phyloP scores from a whole-genome alignment of 2,329 filamentous ascomycete genomes.

The Teratosphaeriaceae sp. region DNA sequence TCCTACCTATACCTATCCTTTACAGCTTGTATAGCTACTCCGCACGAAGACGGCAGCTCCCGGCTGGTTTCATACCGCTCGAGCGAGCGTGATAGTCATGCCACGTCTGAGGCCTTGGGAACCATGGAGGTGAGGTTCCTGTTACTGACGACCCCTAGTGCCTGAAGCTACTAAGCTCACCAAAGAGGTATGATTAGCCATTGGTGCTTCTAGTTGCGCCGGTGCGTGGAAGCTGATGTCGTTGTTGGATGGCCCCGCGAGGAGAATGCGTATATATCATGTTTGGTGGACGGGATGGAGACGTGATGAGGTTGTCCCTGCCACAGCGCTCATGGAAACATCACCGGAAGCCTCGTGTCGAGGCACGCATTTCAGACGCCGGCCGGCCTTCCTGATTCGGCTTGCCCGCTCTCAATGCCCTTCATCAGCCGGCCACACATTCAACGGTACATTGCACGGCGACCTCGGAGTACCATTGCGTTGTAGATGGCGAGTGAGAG shows the following conservation, averaged over 20 bases:
- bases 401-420: not conserved
- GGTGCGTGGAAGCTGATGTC: not conserved
- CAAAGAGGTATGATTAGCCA: not conserved
- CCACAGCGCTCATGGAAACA: no score
- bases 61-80: not conserved
- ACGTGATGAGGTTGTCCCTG: no score
- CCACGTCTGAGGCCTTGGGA: no score
- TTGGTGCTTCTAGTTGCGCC: not conserved
- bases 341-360: no score
- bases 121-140: no score
- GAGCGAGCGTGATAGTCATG: no score
- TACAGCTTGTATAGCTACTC: not conserved
- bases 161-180: not conserved
- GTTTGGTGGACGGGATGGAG: no score
- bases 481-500: not conserved
- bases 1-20: not conserved
- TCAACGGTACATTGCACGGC: not conserved
- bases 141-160: not conserved
- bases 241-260: no score
- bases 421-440: not conserved
- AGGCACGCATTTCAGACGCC: not conserved
- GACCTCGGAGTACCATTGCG: constrained; percentile 1
- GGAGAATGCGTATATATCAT: no score
- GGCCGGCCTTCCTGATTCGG: not conserved
- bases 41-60: not conserved